Evolutionary conservation across 257 asterid species (phyloP).

Genomic region (Hygrophila difformis): DNA sequence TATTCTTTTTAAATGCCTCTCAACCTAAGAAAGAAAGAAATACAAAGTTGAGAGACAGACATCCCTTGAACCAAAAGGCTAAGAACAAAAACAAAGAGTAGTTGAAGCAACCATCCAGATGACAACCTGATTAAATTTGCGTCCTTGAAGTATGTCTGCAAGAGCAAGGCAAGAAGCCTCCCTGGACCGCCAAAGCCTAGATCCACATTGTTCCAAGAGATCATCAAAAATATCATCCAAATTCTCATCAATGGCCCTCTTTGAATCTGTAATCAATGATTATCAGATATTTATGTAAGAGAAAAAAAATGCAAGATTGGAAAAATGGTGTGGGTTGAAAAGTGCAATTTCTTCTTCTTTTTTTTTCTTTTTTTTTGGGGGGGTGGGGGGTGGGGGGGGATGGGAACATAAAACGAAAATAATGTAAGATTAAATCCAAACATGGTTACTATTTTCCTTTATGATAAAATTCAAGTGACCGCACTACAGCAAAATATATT

Average conservation of each 20-base stretch:
- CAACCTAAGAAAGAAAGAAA: constrained; percentile 46
- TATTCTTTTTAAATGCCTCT: constrained; percentile 68
- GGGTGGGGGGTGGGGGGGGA: too few relatives aligned
- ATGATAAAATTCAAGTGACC: too few relatives aligned
- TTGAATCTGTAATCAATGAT: constrained; percentile 77
- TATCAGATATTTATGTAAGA: constrained; percentile 98
- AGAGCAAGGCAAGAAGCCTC: constrained; percentile 98
- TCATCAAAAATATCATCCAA: constrained; percentile 72
- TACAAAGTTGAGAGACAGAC: constrained; percentile 10
- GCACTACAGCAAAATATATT: too few relatives aligned
- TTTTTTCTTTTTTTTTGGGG: too few relatives aligned
- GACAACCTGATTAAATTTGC: constrained; percentile 81
- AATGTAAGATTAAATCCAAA: too few relatives aligned
- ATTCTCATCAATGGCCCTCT: constrained; percentile 83
- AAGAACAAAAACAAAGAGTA: background rate
- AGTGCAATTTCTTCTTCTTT: too few relatives aligned
- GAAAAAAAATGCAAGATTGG: too few relatives aligned
- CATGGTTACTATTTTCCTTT: too few relatives aligned
- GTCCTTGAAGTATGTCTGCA: constrained; percentile 93
- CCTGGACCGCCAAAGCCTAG: constrained; percentile 98
- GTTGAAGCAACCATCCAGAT: constrained; percentile 2
- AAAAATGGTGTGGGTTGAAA: too few relatives aligned
- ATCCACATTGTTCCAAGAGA: constrained; percentile 85
- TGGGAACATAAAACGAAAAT: too few relatives aligned
- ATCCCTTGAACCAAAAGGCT: constrained; percentile 2